Percentiles rank a stretch among this genome's conserved stretches.
phyloP scores from a whole-genome alignment of 169 alveolate species.

The Plasmodium berghei region DNA sequence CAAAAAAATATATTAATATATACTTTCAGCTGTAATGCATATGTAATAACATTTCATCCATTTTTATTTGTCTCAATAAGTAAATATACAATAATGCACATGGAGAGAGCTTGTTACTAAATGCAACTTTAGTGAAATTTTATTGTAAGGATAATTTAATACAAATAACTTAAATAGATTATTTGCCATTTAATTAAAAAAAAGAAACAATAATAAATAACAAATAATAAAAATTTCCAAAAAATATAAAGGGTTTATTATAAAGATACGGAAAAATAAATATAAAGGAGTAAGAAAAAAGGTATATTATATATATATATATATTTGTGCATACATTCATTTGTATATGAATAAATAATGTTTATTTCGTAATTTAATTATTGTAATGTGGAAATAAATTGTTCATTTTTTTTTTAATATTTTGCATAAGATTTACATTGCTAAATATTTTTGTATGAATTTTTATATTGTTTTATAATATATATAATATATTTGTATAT shows the following conservation, averaged over 20 bases:
- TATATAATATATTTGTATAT: conserved; percentile 4
- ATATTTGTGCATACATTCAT: not conserved
- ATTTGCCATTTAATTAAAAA: conserved; percentile 1
- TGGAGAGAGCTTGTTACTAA: conserved; percentile 15
- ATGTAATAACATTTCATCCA: conserved; percentile 3
- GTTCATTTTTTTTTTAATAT: no score
- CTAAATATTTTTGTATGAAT: not conserved
- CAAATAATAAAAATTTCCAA: not conserved
- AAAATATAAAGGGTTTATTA: conserved; percentile 6
- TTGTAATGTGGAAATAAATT: no score
- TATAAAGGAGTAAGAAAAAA: conserved; percentile 11
- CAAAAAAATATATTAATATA: no score
- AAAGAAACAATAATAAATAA: conserved; percentile 9
- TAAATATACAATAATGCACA: conserved; percentile 17
- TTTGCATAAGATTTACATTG: no score
- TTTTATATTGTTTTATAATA: not conserved
- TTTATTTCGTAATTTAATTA: not conserved
- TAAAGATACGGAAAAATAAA: not conserved
- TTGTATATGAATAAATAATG: not conserved
- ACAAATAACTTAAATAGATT: conserved; percentile 12
- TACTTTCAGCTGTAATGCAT: not conserved
- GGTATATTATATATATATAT: not conserved
- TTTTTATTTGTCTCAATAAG: conserved; percentile 39
- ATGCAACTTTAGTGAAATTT: conserved; percentile 2
- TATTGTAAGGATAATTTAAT: not conserved